Conservation (phyloP, 1,284 basidiomycete species). For the Trametes pubescens region DNA sequence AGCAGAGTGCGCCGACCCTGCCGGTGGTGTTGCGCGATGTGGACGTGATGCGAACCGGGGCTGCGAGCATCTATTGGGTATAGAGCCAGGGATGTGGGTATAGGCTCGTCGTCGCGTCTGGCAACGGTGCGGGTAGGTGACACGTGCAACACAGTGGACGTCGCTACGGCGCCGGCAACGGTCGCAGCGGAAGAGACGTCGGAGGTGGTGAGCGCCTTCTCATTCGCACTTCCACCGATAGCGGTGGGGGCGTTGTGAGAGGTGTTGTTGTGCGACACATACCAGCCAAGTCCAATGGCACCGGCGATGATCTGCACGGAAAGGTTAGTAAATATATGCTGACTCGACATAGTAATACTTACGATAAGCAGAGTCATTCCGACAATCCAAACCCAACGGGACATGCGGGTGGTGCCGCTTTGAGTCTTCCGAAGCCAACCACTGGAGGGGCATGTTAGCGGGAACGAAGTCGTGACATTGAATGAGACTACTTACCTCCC, state of each 20-base stretch:
- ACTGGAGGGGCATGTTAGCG: conserved; percentile 44
- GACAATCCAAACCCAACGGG: conserved; percentile 74
- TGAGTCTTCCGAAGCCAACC: conserved; percentile 74
- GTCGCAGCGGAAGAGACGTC: conserved; percentile 27
- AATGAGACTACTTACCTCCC: conserved; percentile 53
- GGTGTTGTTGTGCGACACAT: conserved; percentile 57
- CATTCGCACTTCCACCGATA: conserved; percentile 71
- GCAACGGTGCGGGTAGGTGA: conserved; percentile 59
- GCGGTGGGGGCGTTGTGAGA: conserved; percentile 61
- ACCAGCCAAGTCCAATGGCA: conserved; percentile 67
- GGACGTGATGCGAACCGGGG: conserved; percentile 26
- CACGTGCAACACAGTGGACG: conserved; percentile 41
- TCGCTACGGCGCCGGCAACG: conserved; percentile 20
- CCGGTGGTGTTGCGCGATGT: conserved; percentile 25
- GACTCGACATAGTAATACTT: conserved; percentile 34
- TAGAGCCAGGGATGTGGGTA: conserved; percentile 33
- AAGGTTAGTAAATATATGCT: background rate
- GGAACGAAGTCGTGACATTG: background rate
- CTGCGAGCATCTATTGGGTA: conserved; percentile 27
- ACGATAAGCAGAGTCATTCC: conserved; percentile 67
- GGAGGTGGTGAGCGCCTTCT: conserved; percentile 41
- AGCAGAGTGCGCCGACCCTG: conserved; percentile 31
- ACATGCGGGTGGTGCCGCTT: conserved; percentile 56
- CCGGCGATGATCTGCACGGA: conserved; percentile 53
- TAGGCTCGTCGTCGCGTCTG: conserved; percentile 36